Conservation (phyloP, 768 basidiomycete genomes). For the Lanmaoa pseudosensibilis region DNA sequence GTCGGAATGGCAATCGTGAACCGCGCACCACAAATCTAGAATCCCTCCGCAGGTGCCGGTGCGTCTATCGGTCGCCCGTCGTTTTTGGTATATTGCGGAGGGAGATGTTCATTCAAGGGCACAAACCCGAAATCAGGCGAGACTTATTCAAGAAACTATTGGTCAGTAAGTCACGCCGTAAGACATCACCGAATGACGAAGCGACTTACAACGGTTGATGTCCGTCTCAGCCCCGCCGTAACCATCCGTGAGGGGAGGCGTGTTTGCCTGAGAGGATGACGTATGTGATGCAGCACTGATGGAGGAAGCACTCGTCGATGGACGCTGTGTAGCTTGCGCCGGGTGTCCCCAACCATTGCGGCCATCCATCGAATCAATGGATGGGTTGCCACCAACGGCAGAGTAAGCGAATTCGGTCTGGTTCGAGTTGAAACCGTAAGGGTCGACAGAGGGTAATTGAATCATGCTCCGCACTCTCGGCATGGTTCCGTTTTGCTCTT, state of each 20-base stretch:
- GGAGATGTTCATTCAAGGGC: slow-evolving; percentile 75
- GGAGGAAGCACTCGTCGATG: slow-evolving; percentile 70
- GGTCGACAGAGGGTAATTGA: slow-evolving; percentile 70
- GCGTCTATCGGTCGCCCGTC: slow-evolving; percentile 48
- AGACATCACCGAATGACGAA: slow-evolving; percentile 23
- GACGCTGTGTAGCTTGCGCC: slow-evolving; percentile 47
- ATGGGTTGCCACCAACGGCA: slow-evolving; percentile 49
- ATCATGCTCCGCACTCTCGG: slow-evolving; percentile 85
- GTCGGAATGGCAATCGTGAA: slow-evolving; percentile 30
- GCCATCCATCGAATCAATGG: slow-evolving; percentile 40
- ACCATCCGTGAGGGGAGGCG: slow-evolving; percentile 67
- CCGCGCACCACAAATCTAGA: slow-evolving; percentile 31
- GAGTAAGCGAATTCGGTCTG: slow-evolving; percentile 84
- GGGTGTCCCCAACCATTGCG: slow-evolving; percentile 44
- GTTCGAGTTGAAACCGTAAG: slow-evolving; percentile 60
- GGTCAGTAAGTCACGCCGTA: slow-evolving; percentile 49
- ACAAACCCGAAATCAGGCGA: slow-evolving; percentile 87
- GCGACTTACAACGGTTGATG: slow-evolving; percentile 79
- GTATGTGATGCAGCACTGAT: slow-evolving; percentile 76
- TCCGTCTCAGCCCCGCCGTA: slow-evolving; percentile 66
- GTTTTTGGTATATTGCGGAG: slow-evolving; percentile 61
- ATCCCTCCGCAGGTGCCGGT: slow-evolving; percentile 24
- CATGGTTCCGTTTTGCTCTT: slow-evolving; percentile 45
- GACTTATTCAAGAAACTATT: slow-evolving; percentile 49
- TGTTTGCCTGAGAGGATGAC: slow-evolving; percentile 79